Percentiles rank a stretch among this genome's conserved stretches.
phyloP scores from a whole-genome alignment of 164 flowering plant genomes.

The Annona cherimola region DNA sequence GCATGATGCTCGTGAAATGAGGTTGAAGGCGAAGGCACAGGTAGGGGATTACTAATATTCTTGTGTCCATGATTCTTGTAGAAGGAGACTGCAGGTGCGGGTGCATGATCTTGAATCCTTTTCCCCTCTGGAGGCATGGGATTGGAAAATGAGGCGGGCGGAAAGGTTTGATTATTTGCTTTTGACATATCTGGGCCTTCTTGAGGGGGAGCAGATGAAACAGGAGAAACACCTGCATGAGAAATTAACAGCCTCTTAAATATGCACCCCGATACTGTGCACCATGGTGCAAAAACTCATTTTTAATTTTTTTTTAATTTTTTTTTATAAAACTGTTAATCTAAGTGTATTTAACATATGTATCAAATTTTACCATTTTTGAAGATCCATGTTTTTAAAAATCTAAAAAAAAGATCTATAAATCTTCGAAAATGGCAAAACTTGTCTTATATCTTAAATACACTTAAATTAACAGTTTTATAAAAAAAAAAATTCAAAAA shows the following conservation, averaged over 20 bases:
- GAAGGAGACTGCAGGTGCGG: conserved; percentile 28
- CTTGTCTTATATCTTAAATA: no score
- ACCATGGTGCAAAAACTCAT: no score
- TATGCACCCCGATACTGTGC: no score
- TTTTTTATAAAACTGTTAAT: no score
- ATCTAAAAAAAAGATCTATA: no score
- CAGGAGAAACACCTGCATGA: conserved; percentile 24
- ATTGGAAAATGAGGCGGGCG: not conserved
- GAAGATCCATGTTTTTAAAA: no score
- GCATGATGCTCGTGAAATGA: conserved; percentile 29
- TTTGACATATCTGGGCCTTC: conserved; percentile 11
- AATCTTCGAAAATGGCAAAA: no score
- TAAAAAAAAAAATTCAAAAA: no score
- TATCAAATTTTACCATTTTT: no score
- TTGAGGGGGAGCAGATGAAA: conserved; percentile 29
- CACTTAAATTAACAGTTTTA: no score
- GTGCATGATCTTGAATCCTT: conserved; percentile 24
- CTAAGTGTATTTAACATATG: no score
- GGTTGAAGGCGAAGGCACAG: conserved; percentile 31
- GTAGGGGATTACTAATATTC: conserved; percentile 24
- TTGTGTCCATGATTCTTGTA: conserved; percentile 28
- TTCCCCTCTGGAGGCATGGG: conserved; percentile 1
- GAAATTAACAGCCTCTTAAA: not conserved
- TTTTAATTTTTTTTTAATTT: no score
- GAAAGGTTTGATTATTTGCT: not conserved